Evolutionary conservation across 2,329 filamentous ascomycete species (phyloP).

Genomic region (Aspergillus novofumigatus): DNA sequence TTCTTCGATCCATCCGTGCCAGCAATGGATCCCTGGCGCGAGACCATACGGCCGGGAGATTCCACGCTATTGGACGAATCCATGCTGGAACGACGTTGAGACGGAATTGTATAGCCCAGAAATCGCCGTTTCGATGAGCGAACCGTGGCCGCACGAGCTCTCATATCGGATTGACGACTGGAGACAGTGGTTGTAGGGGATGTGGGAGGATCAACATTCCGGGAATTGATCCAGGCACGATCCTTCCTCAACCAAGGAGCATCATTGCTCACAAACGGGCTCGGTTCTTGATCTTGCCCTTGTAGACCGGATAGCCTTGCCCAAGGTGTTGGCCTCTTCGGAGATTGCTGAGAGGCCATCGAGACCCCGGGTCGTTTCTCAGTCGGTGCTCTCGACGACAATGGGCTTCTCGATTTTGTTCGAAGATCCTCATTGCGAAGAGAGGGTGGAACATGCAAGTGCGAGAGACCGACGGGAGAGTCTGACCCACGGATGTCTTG

Average conservation of each 20-base stretch:
- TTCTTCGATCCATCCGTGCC: too few species aligned
- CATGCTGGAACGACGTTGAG: not conserved
- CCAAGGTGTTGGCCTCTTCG: conserved; percentile 4
- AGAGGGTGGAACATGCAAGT: conserved; percentile 8
- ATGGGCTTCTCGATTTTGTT: not conserved
- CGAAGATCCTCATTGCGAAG: not conserved
- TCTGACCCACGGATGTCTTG: conserved; percentile 1
- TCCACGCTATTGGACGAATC: not conserved
- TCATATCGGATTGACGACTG: conserved; percentile 15
- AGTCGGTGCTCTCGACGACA: not conserved
- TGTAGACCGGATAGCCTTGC: not conserved
- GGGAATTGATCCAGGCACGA: conserved; percentile 23
- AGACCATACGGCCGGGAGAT: not conserved
- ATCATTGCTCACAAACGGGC: conserved; percentile 5
- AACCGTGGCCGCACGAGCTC: not conserved
- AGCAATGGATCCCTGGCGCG: not conserved
- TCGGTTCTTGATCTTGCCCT: not conserved
- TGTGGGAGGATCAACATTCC: conserved; percentile 32
- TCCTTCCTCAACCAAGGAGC: conserved; percentile 30
- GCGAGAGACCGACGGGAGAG: not conserved
- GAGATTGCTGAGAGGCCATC: conserved; percentile 4
- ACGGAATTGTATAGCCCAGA: not conserved
- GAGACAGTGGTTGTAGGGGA: conserved; percentile 29
- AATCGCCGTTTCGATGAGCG: not conserved
- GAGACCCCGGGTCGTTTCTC: conserved; percentile 1